Base-by-base conservation (phyloP, 1,284 basidiomycete genomes). In the Tilletia caries region DNA sequence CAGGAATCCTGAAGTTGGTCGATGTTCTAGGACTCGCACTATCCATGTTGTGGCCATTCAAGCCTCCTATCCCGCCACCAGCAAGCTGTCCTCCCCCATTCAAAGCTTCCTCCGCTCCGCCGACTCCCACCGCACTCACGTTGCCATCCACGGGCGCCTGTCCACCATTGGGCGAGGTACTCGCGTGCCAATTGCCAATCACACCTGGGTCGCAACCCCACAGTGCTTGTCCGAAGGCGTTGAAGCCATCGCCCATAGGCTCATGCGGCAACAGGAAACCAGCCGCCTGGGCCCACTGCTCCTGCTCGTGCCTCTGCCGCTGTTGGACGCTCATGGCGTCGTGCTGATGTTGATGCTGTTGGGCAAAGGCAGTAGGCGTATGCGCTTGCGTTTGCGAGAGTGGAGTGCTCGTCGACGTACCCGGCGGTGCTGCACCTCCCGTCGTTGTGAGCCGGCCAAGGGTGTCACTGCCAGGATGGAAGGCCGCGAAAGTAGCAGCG, bases 381-480 rank as follows among this genome's bases (percentile, higher is more conserved):
- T 50, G 48, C 20, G 18, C 48, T 50, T 50, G 48, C 13, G 48
- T 13, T 50, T 50, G 48, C 13, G 48, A 50, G 1, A 50, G 18
- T 20, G 48, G 48, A 20, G 48, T 50, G 20, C 48, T 25, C 48
- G 48, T 25, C 48, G 48, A 20, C 32, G 58, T n/a, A 34, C 32
- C 58, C 58, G 29, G 58, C 18, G 10, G 10, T 3, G 13, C 18
- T 23, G 3, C 29, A 20, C 20, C 58, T 18, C 29, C 58, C 58
- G 58, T 62, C 10, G 58, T 62, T 18, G 58, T 62, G 10, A 62
- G n/a, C 34, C 58, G 58, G 15, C 58, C 58, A 29, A 33, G 29
- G 32, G 58, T 62, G 33, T 62, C 58, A 15, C 20, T 62, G 32
- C 58, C 58, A 62, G 58, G 58, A 33, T 62, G 58, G 58, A 62